A percentile compares a stretch with the other conserved stretches of the same genome.
These are phyloP conservation scores for Orobanche coerulescens DNA, from an alignment of 257 asterid genomes.

Conservation along the genomic window DNA sequence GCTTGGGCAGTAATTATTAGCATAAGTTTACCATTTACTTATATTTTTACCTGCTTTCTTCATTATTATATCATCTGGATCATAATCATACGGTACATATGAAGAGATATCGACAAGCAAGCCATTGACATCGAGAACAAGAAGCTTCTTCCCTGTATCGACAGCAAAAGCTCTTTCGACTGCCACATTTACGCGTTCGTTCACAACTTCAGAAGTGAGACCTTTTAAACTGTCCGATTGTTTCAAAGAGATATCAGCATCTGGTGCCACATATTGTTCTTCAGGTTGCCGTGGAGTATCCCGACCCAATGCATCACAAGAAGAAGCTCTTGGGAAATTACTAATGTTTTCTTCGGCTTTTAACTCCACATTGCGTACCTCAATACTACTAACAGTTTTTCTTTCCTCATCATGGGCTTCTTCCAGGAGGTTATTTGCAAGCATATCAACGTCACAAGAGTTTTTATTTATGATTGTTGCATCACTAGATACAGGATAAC, in stretches of 20 bases:
- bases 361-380: neutral
- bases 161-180: constrained; percentile 20
- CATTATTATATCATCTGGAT: constrained; percentile 42
- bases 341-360: constrained; percentile 5
- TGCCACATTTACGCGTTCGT: constrained; percentile 13
- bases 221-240: constrained; percentile 19
- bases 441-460: constrained; percentile 15
- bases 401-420: constrained; percentile 13
- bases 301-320: constrained; percentile 7
- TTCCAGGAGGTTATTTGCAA: constrained; percentile 9
- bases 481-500: neutral
- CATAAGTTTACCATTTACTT: constrained; percentile 8
- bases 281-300: constrained; percentile 10
- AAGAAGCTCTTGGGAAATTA: neutral
- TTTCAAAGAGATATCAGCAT: constrained; percentile 19
- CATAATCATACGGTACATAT: constrained; percentile 39
- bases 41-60: constrained; percentile 53
- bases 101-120: constrained; percentile 60
- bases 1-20: constrained; percentile 12
- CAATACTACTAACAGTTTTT: constrained; percentile 3
- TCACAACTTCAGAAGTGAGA: constrained; percentile 19
- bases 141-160: constrained; percentile 52
- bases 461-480: neutral
- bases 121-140: constrained; percentile 84
- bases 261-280: constrained; percentile 18